phyloP scores from a whole-genome alignment of 148 eudicot species.

The Limonium bicolor region DNA sequence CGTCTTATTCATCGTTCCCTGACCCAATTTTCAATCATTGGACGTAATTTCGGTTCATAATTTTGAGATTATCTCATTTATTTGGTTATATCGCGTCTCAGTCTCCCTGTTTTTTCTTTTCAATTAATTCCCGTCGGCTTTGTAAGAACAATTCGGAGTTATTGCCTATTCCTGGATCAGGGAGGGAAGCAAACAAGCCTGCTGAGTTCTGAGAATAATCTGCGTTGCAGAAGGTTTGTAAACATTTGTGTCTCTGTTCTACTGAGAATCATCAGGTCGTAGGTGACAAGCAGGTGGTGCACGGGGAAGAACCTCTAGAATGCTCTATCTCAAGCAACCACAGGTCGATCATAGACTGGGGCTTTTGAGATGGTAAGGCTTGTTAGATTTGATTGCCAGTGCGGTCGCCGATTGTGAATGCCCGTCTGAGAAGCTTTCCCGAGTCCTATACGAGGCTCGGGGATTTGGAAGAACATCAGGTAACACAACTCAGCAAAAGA shows the following conservation, averaged over 20 bases:
- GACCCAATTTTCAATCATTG: neutral
- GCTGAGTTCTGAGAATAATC: neutral
- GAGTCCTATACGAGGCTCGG: constrained; percentile 60
- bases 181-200: neutral
- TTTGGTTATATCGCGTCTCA: neutral
- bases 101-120: neutral
- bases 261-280: too few relatives aligned
- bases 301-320: constrained; percentile 3
- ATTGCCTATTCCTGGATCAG: too few relatives aligned
- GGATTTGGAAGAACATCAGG: constrained; percentile 13
- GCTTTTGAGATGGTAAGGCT: constrained; percentile 9
- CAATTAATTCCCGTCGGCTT: neutral
- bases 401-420: constrained; percentile 27
- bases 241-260: too few relatives aligned
- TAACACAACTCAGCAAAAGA: neutral
- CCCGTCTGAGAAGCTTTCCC: constrained; percentile 41
- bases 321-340: constrained; percentile 53
- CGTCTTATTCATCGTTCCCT: neutral
- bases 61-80: neutral
- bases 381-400: constrained; percentile 8
- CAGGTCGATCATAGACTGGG: constrained; percentile 12
- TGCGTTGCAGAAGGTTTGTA: neutral
- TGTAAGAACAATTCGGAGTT: neutral
- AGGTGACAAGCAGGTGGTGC: neutral
- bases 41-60: neutral